phyloP scores from a whole-genome alignment of 106 monocot species.

The Alisma plantagoaquatica region DNA sequence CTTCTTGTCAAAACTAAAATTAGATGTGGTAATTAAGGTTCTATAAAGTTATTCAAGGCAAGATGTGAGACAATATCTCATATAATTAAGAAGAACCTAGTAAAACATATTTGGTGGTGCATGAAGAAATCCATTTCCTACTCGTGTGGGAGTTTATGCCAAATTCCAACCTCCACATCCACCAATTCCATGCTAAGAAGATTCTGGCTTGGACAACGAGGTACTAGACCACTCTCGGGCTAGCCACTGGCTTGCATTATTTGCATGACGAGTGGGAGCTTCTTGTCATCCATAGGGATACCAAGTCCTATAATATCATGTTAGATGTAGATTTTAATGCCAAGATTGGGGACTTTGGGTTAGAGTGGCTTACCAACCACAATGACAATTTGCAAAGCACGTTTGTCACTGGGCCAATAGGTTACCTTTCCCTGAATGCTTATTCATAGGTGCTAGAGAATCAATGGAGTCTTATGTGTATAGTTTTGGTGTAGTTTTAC shows the following conservation, averaged over 20 bases:
- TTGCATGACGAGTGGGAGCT: constrained; percentile 10
- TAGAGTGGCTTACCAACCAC: constrained; percentile 22
- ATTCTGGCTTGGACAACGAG: neutral
- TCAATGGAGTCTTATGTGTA: constrained; percentile 12
- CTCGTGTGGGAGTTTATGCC: constrained; percentile 1
- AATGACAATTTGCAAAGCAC: neutral
- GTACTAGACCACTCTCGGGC: constrained; percentile 11
- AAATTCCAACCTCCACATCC: constrained; percentile 8
- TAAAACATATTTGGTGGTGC: neutral
- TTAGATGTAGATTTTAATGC: constrained; percentile 16
- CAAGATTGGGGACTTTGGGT: constrained; percentile 23
- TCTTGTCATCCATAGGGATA: constrained; percentile 22
- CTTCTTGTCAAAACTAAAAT: neutral
- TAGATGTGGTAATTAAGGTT: constrained; percentile 9
- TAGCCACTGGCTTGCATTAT: constrained; percentile 14
- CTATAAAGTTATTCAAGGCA: constrained; percentile 1
- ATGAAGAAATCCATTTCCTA: neutral
- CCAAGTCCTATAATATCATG: constrained; percentile 10
- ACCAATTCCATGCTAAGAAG: neutral
- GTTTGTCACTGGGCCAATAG: constrained; percentile 10
- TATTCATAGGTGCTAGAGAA: constrained; percentile 1
- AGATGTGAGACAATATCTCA: constrained; percentile 1
- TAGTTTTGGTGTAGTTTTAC: constrained; percentile 16
- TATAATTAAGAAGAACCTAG: constrained; percentile 5
- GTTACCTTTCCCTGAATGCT: neutral